Evolutionary conservation across 2,329 filamentous ascomycete species (phyloP).

Genomic region (Colletotrichum sp.): DNA sequence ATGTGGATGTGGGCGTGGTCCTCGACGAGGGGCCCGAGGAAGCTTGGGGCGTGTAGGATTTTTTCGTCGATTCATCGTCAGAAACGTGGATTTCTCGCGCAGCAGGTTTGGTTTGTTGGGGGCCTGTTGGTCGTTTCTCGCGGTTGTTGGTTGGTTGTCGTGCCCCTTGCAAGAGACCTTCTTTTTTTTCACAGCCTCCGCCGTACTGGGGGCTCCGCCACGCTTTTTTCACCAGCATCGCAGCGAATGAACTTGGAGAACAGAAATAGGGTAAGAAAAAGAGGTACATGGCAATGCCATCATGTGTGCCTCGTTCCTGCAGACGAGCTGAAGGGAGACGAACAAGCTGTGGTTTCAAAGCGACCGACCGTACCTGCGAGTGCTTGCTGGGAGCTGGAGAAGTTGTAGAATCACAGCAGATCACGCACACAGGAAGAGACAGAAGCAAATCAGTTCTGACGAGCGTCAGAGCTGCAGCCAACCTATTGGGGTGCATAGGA

Average conservation of each 20-base stretch:
- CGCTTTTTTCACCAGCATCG: not conserved
- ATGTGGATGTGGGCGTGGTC: not conserved
- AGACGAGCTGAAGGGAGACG: not conserved
- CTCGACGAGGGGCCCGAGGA: not conserved
- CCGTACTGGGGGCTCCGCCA: not conserved
- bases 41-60: not conserved
- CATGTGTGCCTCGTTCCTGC: not conserved
- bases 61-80: not conserved
- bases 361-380: not conserved
- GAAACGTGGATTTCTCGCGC: not conserved
- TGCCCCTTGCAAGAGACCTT: not conserved
- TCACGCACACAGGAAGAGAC: not conserved
- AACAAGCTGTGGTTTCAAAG: not conserved
- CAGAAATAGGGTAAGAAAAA: not conserved
- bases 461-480: not conserved
- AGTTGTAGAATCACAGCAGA: not conserved
- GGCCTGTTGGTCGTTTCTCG: not conserved
- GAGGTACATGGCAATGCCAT: not conserved
- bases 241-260: not conserved
- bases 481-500: not conserved
- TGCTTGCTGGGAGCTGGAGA: not conserved
- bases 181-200: conserved; percentile 14
- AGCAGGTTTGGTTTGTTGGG: not conserved
- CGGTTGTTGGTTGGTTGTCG: not conserved
- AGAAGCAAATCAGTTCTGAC: not conserved